Conservation (phyloP, 2,329 filamentous ascomycete genomes). For the Chaetomiaceae sp. region DNA sequence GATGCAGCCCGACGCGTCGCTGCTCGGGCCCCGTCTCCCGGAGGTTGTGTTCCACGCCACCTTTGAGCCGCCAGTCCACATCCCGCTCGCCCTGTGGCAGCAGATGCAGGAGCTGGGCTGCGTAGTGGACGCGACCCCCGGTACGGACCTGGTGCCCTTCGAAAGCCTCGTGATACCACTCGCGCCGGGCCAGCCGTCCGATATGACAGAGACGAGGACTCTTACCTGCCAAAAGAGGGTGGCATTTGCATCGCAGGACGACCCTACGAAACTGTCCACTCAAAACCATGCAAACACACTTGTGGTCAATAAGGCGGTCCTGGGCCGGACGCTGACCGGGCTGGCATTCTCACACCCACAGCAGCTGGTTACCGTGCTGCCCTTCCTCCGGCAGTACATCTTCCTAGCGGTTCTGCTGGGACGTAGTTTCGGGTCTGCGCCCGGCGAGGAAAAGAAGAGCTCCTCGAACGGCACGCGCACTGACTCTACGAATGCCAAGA, state of each 20-base stretch:
- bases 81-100: slow-evolving; percentile 59
- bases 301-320: slow-evolving; percentile 66
- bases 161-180: slow-evolving; percentile 55
- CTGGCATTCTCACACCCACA: slow-evolving; percentile 73
- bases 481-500: neutral
- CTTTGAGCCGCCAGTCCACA: slow-evolving; percentile 66
- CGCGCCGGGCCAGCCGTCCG: slow-evolving; percentile 41
- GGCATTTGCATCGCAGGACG: slow-evolving; percentile 32
- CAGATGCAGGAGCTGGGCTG: slow-evolving; percentile 56
- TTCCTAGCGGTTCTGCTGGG: slow-evolving; percentile 60
- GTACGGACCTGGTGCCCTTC: slow-evolving; percentile 38
- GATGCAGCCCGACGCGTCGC: slow-evolving; percentile 28
- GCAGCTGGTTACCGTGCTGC: slow-evolving; percentile 69
- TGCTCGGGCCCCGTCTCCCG: slow-evolving; percentile 49
- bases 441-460: no score
- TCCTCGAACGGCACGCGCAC: slow-evolving; percentile 5
- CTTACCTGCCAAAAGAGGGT: slow-evolving; percentile 46
- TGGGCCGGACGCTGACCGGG: slow-evolving; percentile 58
- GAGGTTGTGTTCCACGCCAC: slow-evolving; percentile 69
- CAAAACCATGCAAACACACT: slow-evolving; percentile 53
- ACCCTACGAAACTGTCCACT: slow-evolving; percentile 24
- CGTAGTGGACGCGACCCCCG: slow-evolving; percentile 35
- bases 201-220: slow-evolving; percentile 52
- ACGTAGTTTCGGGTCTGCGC: slow-evolving; percentile 48
- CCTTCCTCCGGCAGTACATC: slow-evolving; percentile 68